Evolutionary conservation across 176 grass and related monocot species (phyloP), one percentile per base, ranked within the genome.

Genomic region (Bonia amplexicaulis): DNA sequence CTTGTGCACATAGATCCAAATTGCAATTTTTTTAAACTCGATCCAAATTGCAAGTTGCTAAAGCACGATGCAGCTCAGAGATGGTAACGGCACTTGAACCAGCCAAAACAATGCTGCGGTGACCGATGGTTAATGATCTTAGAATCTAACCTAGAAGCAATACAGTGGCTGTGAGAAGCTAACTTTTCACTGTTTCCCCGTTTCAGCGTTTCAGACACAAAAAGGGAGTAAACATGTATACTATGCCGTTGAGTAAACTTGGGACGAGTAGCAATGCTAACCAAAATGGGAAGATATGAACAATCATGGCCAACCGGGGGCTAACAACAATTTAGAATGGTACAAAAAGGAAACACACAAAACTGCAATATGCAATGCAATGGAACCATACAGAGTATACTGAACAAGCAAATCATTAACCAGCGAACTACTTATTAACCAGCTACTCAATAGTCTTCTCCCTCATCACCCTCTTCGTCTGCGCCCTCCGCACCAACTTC

Each of bases 401-500:
- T 67, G 77, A 71, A 78, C 58, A 78, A 82, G 12, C 57, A 26
- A 83, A 80, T 78, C 84, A 79, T 83, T 80, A 84, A 88, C 77
- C 77, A 41, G 31, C n/a, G n/a, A 88, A 85, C 86, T 85, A 91
- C 72, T 88, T 72, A 88, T 85, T 66, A 82, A 85, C 86, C 82
- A 64, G 48, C 84, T 91, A 87, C n/a, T 92, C 76, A 97, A 49
- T 92, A 92, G 73, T 97, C 94, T 37, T 97, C 94, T 9, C 86
- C 83, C 5, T 97, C 94, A 0, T 97, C 91, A 2, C 48, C 87
- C 51, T 93, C 94, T 0, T 97, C 94, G n/a, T 97, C 94, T 0
- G 85, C 94, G 3, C 94, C 94, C 75, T 97, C 94, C 0, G 94
- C 94, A 0, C 94, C 94, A 1, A 97, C 94, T 53, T 97, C 94